These are phyloP conservation scores for Bruguiera sexangula DNA, from an alignment of 345 rosid genomes.

Conservation along the genomic window DNA sequence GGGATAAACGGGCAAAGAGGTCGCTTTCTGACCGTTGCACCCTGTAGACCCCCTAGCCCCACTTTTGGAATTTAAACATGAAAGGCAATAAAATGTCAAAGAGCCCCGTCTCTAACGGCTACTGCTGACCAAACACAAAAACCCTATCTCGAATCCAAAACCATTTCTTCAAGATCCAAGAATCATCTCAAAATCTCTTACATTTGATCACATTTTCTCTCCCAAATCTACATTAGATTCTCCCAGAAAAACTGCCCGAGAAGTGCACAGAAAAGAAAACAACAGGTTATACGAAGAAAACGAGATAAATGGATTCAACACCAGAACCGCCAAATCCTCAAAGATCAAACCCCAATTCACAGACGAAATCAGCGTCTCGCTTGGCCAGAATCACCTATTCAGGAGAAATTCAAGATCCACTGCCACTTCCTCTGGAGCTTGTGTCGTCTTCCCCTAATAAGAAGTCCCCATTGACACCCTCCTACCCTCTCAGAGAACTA, in stretches of 20 bases:
- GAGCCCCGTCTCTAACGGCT: slow-evolving; percentile 41
- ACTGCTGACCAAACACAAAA: slow-evolving; percentile 22
- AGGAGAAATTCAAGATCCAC: slow-evolving; percentile 28
- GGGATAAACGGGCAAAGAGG: background rate
- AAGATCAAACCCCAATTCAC: slow-evolving; percentile 40
- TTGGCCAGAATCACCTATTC: slow-evolving; percentile 41
- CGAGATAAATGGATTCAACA: slow-evolving; percentile 41
- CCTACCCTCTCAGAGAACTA: slow-evolving; percentile 53
- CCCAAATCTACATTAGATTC: background rate
- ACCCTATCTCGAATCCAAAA: background rate
- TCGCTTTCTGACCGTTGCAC: slow-evolving; percentile 37
- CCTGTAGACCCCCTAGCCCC: background rate
- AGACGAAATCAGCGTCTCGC: slow-evolving; percentile 64
- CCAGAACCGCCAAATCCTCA: slow-evolving; percentile 29
- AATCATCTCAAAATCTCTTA: background rate
- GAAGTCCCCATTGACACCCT: slow-evolving; percentile 33
- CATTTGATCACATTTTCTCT: background rate
- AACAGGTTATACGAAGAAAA: slow-evolving; percentile 1
- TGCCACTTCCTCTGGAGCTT: slow-evolving; percentile 45
- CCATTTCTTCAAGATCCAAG: slow-evolving; percentile 4
- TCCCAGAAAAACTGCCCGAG: background rate
- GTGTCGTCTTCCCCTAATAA: slow-evolving; percentile 43
- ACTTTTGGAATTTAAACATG: slow-evolving; percentile 16
- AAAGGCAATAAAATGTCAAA: background rate
- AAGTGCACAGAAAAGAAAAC: background rate